These are phyloP conservation scores for Ogataea populi-albae DNA, from an alignment of 805 yeast species.

Conservation along the genomic window DNA sequence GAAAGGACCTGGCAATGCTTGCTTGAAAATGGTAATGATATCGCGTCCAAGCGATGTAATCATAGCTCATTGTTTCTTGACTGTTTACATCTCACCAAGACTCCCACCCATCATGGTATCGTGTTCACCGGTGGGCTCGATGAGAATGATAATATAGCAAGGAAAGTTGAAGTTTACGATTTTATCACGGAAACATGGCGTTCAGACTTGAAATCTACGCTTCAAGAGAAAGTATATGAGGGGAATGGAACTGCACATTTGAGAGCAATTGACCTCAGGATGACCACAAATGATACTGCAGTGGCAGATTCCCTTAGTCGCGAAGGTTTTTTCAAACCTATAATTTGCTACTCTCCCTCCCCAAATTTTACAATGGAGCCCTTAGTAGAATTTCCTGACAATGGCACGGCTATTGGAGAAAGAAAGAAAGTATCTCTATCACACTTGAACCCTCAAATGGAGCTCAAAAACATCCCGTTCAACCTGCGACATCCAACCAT, in stretches of 20 bases:
- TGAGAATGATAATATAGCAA: constrained; percentile 31
- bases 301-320: constrained; percentile 7
- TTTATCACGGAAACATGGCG: constrained; percentile 35
- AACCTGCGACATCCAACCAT: constrained; percentile 55
- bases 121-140: constrained; percentile 55
- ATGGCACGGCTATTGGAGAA: constrained; percentile 6
- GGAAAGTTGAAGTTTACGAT: constrained; percentile 42
- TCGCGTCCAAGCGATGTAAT: constrained; percentile 40
- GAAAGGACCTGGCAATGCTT: constrained; percentile 53
- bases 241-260: constrained; percentile 21
- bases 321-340: constrained; percentile 4
- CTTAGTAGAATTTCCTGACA: constrained; percentile 19
- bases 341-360: constrained; percentile 11
- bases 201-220: constrained; percentile 9
- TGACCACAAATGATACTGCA: constrained; percentile 8
- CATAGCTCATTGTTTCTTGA: constrained; percentile 48
- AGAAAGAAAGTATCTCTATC: constrained; percentile 6
- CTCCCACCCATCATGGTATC: constrained; percentile 45
- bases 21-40: constrained; percentile 33
- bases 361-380: constrained; percentile 19
- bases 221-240: constrained; percentile 15
- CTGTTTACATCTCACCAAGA: constrained; percentile 34
- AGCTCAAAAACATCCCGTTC: constrained; percentile 37
- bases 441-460: constrained; percentile 6
- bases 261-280: constrained; percentile 7